Percentiles rank a stretch among this genome's conserved stretches.
phyloP scores from a whole-genome alignment of 768 basidiomycete species.

The Leccinum variicolor region DNA sequence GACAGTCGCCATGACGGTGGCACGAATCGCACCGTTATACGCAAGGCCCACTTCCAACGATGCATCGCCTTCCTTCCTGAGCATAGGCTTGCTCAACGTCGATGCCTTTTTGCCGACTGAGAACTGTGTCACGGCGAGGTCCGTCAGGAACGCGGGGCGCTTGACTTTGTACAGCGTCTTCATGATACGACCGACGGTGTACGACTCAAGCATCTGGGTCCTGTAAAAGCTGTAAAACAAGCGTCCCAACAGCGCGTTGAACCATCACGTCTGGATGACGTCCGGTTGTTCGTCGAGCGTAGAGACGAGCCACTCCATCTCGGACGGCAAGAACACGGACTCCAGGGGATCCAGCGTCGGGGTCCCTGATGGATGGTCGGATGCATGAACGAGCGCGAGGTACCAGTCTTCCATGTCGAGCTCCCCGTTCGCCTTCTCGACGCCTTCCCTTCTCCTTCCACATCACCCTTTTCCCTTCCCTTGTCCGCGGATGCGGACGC shows the following conservation, averaged over 20 bases:
- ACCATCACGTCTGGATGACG: slow-evolving; percentile 95
- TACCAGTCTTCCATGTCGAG: slow-evolving; percentile 98
- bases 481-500: slow-evolving; percentile 43
- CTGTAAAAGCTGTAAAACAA: slow-evolving; percentile 90
- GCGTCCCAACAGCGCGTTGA: slow-evolving; percentile 91
- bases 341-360: slow-evolving; percentile 59
- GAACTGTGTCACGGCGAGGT: slow-evolving; percentile 85
- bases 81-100: slow-evolving; percentile 93
- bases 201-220: slow-evolving; percentile 76
- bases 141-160: slow-evolving; percentile 79
- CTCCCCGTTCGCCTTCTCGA: neutral
- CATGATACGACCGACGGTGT: slow-evolving; percentile 86
- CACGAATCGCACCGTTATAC: slow-evolving; percentile 85
- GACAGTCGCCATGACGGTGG: slow-evolving; percentile 87
- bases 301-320: slow-evolving; percentile 81
- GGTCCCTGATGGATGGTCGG: slow-evolving; percentile 57
- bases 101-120: slow-evolving; percentile 83
- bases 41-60: slow-evolving; percentile 80
- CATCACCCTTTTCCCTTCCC: neutral
- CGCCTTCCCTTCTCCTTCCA: neutral
- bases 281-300: slow-evolving; percentile 93
- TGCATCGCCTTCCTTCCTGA: slow-evolving; percentile 94
- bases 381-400: slow-evolving; percentile 73
- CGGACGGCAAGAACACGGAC: slow-evolving; percentile 64
- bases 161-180: slow-evolving; percentile 93